Evolutionary conservation across 2,329 filamentous ascomycete species (phyloP), one percentile per base, ranked within the genome.

Genomic region (Fusarium siculi): DNA sequence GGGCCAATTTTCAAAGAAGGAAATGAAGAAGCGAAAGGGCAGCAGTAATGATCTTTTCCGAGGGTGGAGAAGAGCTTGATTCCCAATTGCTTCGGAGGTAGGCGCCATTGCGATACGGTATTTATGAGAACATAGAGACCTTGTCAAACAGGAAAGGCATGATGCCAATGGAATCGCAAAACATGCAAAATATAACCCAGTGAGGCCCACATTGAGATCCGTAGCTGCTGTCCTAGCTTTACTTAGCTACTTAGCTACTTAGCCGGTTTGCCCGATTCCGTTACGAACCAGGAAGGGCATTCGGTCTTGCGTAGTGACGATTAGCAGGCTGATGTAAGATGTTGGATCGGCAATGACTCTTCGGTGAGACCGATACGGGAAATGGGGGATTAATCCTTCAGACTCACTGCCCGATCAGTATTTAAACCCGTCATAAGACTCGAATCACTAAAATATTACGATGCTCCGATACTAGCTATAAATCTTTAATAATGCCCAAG

Each of bases 151-250:
- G 3, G 28, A 30, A 30, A 30, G 28, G 28, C 28, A 30, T 30
- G 28, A 30, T 30, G 28, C 28, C 11, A 14, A 19, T 25, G 2
- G 28, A 28, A 12, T 18, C 10, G 18, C 11, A 0, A 25, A 28
- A 0, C 2, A 0, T 14, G 18, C 5, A 28, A 28, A 6, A 19
- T 10, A 28, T 4, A 2, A 19, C 0, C 28, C 6, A 25, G 2
- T 0, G 23, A 46, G 12, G 5, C 12, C 12, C 6, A 0, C 2
- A 2, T 21, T n/a, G 7, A 16, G 19, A 16, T 30, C 9, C 7
- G 14, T 11, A 30, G 7, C 14, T 16, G 9, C 0, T 30, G 2
- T 21, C 9, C 0, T 4, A 5, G 18, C 2, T 28, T 1, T 1
- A 9, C 14, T 21, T 2, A 5, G 19, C 14, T 1, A 9, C 14